Percentiles rank a stretch among this genome's conserved stretches.
phyloP scores from a whole-genome alignment of 164 flowering plant species.

The Umbellularia californica region DNA sequence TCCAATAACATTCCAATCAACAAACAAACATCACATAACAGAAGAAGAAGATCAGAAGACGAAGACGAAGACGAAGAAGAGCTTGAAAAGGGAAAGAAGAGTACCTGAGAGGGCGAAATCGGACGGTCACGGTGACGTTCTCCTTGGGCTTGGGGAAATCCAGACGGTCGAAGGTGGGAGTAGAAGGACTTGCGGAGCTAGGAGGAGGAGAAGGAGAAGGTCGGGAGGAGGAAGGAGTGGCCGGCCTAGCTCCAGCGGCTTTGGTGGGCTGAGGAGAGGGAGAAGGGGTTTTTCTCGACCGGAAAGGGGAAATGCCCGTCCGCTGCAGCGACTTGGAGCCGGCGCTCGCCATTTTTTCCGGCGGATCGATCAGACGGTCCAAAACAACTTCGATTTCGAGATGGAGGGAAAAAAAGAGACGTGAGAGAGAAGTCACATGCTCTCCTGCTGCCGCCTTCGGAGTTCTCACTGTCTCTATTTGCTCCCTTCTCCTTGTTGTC shows the following conservation, averaged over 20 bases:
- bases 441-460: not conserved
- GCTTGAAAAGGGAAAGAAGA: not conserved
- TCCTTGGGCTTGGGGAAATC: constrained; percentile 52
- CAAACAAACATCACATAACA: not conserved
- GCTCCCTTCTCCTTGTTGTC: no score
- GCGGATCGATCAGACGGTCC: not conserved
- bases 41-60: not conserved
- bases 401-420: not conserved
- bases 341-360: constrained; percentile 2
- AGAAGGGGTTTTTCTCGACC: constrained; percentile 41
- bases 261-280: constrained; percentile 9
- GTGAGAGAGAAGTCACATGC: not conserved
- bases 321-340: constrained; percentile 39
- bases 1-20: not conserved
- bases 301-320: constrained; percentile 53
- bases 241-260: constrained; percentile 20
- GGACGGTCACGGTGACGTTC: constrained; percentile 81
- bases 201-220: constrained; percentile 17
- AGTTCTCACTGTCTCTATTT: not conserved
- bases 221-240: constrained; percentile 28
- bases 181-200: constrained; percentile 13
- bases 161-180: constrained; percentile 21
- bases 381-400: not conserved
- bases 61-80: not conserved
- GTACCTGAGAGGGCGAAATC: constrained; percentile 88